Conservation (phyloP, 805 yeast genomes). For the Clavispora fructus region DNA sequence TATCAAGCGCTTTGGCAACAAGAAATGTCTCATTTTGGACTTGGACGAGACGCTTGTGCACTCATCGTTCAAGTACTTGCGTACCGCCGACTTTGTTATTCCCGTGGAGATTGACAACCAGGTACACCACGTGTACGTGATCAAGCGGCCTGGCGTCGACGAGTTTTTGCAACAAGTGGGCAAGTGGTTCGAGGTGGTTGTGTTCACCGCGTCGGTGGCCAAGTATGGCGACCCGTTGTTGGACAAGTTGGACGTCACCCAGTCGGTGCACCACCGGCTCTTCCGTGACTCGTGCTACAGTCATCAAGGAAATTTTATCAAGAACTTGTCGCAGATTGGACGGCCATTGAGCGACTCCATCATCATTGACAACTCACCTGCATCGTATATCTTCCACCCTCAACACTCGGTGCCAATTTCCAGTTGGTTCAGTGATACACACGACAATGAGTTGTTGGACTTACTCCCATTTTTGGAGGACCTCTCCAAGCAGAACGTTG, state of each 20-base stretch:
- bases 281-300: conserved; percentile 93
- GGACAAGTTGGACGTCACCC: conserved; percentile 76
- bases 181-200: conserved; percentile 86
- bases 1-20: conserved; percentile 44
- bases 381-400: conserved; percentile 96
- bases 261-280: conserved; percentile 80
- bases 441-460: conserved; percentile 91
- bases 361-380: conserved; percentile 95
- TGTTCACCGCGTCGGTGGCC: conserved; percentile 93
- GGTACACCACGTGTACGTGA: conserved; percentile 90
- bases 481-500: conserved; percentile 63
- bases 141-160: conserved; percentile 97
- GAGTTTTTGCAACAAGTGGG: conserved; percentile 83
- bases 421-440: conserved; percentile 97
- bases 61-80: conserved; percentile 84
- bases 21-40: conserved; percentile 86
- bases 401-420: conserved; percentile 96
- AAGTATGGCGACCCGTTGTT: conserved; percentile 94
- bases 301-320: conserved; percentile 91
- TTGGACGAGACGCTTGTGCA: conserved; percentile 96
- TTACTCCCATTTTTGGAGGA: conserved; percentile 88
- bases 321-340: conserved; percentile 90
- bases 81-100: conserved; percentile 92
- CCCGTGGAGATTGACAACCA: conserved; percentile 96
- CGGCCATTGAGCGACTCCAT: conserved; percentile 82